phyloP scores from a whole-genome alignment of 305 asterid species.

The Solanum chacoense region DNA sequence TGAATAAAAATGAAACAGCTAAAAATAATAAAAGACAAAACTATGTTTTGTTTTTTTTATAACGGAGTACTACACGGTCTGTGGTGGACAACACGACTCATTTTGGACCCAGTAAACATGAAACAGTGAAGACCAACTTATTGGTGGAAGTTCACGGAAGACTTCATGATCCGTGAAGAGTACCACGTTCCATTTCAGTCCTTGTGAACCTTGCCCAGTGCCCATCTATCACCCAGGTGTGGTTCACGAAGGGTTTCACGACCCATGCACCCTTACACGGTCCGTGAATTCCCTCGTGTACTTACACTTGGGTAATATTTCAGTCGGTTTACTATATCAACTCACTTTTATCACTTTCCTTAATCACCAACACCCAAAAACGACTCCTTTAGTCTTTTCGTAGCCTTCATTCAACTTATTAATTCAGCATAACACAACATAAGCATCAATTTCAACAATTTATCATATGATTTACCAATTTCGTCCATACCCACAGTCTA shows the following conservation, averaged over 20 bases:
- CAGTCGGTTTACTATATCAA: neutral
- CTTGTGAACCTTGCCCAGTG: neutral
- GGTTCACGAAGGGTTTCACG: neutral
- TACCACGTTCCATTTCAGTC: neutral
- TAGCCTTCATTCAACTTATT: neutral
- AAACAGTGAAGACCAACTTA: neutral
- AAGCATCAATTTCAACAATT: neutral
- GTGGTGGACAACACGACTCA: neutral
- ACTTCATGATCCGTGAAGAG: neutral
- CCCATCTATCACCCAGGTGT: neutral
- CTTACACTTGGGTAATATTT: neutral
- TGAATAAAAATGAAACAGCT: neutral
- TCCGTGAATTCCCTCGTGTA: neutral
- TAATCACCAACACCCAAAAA: neutral
- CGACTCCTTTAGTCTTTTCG: neutral
- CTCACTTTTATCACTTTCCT: neutral
- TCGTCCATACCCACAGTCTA: neutral
- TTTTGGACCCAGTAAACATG: neutral
- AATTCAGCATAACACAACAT: neutral
- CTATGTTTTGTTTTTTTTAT: too few species aligned
- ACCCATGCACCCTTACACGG: neutral
- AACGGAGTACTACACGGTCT: neutral
- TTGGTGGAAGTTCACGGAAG: neutral
- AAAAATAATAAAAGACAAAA: neutral
- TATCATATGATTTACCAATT: neutral